Conservation (phyloP, 176 grass and related monocot genomes). For the Areca catechu region DNA sequence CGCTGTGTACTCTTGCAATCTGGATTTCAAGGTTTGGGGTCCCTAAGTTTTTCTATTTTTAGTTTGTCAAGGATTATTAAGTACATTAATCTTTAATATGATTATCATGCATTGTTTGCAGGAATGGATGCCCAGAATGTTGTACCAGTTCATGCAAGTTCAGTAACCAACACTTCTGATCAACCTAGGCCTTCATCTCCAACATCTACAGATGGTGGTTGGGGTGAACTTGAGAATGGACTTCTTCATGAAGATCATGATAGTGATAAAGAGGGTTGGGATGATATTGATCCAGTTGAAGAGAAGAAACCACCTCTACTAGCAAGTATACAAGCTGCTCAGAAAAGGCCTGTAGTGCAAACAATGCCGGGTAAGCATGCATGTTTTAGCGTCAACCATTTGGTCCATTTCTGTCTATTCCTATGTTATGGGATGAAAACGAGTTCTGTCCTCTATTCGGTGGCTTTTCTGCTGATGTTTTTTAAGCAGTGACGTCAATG, state of each 20-base stretch:
- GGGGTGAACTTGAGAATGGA: slow-evolving; percentile 68
- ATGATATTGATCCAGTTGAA: slow-evolving; percentile 81
- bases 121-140: slow-evolving; percentile 23
- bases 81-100: too few relatives aligned
- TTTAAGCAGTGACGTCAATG: too few relatives aligned
- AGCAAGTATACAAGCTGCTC: slow-evolving; percentile 84
- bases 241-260: slow-evolving; percentile 40
- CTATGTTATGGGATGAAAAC: too few relatives aligned
- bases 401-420: too few relatives aligned
- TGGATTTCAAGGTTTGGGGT: too few relatives aligned
- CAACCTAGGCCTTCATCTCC: slow-evolving; percentile 62
- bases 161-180: slow-evolving; percentile 48
- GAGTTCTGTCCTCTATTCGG: too few relatives aligned
- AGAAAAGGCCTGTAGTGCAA: slow-evolving; percentile 76
- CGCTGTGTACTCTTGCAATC: too few relatives aligned
- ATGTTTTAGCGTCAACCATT: slow-evolving; percentile 11
- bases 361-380: slow-evolving; percentile 33
- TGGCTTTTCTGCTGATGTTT: too few relatives aligned
- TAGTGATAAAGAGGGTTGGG: slow-evolving; percentile 87
- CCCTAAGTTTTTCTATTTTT: too few relatives aligned
- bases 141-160: slow-evolving; percentile 26
- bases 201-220: slow-evolving; percentile 68
- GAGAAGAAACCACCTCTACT: slow-evolving; percentile 49
- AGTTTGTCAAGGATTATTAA: too few relatives aligned
- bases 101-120: slow-evolving; percentile 17